phyloP scores from a whole-genome alignment of 2,329 filamentous ascomycete species.

The Aciculosporium take region DNA sequence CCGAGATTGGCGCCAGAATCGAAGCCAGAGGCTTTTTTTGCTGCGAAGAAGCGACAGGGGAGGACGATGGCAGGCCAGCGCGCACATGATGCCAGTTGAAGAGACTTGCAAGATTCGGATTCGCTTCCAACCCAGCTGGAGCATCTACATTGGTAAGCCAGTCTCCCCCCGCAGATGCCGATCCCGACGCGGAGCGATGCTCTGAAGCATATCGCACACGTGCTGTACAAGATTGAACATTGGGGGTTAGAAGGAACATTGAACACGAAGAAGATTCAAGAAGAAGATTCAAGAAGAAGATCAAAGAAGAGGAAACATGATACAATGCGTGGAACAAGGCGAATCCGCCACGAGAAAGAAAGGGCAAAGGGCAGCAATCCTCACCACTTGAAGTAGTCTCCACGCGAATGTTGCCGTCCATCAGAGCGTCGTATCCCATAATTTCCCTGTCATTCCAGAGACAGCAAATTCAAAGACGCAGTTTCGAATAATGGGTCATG shows the following conservation, averaged over 20 bases:
- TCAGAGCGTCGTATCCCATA: background rate
- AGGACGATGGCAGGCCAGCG: background rate
- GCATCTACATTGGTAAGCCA: conserved; percentile 5
- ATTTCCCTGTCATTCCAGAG: background rate
- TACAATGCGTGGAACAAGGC: too few relatives aligned
- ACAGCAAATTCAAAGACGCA: background rate
- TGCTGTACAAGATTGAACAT: background rate
- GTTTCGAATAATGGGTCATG: background rate
- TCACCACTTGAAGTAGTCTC: background rate
- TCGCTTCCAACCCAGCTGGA: background rate
- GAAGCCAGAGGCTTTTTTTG: background rate
- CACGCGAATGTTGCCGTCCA: too few relatives aligned
- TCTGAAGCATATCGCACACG: background rate
- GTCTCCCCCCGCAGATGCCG: background rate
- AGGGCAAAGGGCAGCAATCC: background rate
- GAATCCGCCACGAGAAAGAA: background rate
- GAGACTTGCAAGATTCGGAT: background rate
- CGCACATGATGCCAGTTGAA: background rate
- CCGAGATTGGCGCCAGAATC: background rate
- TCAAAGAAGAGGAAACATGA: background rate
- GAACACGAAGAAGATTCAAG: too few relatives aligned
- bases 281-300: too few relatives aligned
- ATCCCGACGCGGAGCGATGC: background rate
- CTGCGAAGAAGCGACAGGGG: background rate
- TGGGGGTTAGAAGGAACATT: too few relatives aligned